Percentiles rank a stretch among this genome's conserved stretches.
Evolutionary conservation across 2,329 filamentous ascomycete genomes (phyloP).

Genomic region (Rutstroemia sp.): DNA sequence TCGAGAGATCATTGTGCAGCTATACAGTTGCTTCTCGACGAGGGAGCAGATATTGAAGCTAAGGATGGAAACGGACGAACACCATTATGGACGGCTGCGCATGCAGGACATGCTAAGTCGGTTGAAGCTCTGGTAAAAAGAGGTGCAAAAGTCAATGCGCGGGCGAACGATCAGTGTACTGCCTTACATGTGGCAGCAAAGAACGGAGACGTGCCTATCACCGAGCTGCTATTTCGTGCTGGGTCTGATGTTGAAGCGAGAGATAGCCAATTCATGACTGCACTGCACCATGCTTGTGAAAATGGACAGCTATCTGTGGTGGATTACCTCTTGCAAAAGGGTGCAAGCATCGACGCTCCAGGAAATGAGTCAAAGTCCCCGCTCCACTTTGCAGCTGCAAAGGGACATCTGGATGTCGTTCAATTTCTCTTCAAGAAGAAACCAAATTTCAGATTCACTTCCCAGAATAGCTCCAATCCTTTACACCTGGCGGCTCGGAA

Average conservation of each 20-base stretch:
- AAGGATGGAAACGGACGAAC: constrained; percentile 1
- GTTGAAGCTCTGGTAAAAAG: constrained; percentile 8
- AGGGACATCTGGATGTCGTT: constrained; percentile 1
- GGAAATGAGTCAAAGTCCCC: constrained; percentile 6
- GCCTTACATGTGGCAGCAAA: constrained; percentile 9
- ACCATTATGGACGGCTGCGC: constrained; percentile 8
- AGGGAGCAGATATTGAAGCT: constrained; percentile 3
- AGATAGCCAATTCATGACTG: constrained; percentile 9
- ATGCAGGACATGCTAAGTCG: constrained; percentile 6
- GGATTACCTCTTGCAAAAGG: constrained; percentile 7
- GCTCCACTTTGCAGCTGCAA: constrained; percentile 5
- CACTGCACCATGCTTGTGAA: constrained; percentile 7
- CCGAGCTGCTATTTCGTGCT: constrained; percentile 5
- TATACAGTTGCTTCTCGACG: neutral
- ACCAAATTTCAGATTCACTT: neutral
- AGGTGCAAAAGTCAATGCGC: constrained; percentile 8
- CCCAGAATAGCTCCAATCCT: neutral
- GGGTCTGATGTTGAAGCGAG: constrained; percentile 7
- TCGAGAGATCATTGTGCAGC: neutral
- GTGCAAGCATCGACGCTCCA: constrained; percentile 2
- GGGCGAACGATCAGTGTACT: constrained; percentile 8
- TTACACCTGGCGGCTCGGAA: neutral
- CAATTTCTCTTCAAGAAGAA: constrained; percentile 6
- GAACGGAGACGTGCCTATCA: constrained; percentile 6
- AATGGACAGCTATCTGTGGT: neutral